Base-by-base conservation (phyloP, 228 moss, liverwort and hornwort species). In the Sphagnum magellanicum region DNA sequence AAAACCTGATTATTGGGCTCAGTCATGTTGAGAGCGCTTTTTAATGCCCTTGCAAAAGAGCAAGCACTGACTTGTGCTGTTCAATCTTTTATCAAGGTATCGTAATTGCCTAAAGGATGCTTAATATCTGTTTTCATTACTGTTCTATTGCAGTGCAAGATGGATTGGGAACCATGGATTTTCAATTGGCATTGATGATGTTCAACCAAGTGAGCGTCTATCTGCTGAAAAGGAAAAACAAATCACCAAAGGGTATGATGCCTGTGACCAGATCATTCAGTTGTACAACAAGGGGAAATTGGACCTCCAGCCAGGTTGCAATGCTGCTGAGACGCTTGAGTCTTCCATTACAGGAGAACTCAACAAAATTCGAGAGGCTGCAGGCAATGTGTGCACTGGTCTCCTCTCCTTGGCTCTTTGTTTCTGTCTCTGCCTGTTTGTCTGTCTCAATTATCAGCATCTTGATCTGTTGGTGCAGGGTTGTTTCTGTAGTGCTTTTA, bases 111-210 rank as follows among this genome's bases (percentile, higher is more conserved):
- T 32, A 32, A 32, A 32, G 32, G 3, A 32, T 32, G 3, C 32
- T 32, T 32, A 32, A 32, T 3, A 3, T 32, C 32, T 32, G 32
- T 32, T 32, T 32, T 32, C 32, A 32, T 32, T 32, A 32, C 32
- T 3, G 32, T 60, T 65, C 51, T 74, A 51, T 10, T 77, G 70
- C 86, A 97, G 93, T 80, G 97, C 97, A 84, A 75, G 97, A 71
- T 98, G 98, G 98, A 98, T 98, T 62, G 92, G 93, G 61, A 98
- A 98, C 75, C 93, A 93, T 79, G 93, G 98, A 8, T 98, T 98
- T 51, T 98, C 98, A 59, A 98, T 98, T 52, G 98, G 98, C 55
- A 93, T 98, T 59, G 93, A 93, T 79, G 98, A 98, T 59, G 98
- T 98, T 53, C 90, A 90, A 74, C 98, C 98, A 63, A 91, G 93